Percentiles rank a stretch among this genome's conserved stretches.
Conservation (phyloP, 2,329 filamentous ascomycete species). For the Domatiomyces globalis region DNA sequence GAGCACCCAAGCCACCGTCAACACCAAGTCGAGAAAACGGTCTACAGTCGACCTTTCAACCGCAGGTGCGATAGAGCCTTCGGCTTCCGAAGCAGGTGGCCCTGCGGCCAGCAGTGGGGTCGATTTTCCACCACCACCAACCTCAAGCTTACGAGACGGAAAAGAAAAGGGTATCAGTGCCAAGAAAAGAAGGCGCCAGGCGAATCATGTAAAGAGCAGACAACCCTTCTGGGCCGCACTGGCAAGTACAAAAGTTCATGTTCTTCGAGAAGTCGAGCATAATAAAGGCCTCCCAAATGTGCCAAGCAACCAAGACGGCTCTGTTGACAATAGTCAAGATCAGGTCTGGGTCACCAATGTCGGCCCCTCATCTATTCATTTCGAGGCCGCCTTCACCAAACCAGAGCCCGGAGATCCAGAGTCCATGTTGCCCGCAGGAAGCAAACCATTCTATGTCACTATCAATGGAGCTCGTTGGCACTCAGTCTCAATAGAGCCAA, state of each 20-base stretch:
- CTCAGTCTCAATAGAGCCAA: conserved; percentile 41
- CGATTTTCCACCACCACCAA: conserved; percentile 36
- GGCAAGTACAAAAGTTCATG: conserved; percentile 90
- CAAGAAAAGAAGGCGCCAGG: conserved; percentile 82
- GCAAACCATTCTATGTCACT: conserved; percentile 49
- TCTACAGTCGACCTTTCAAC: conserved; percentile 29
- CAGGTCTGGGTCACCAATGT: conserved; percentile 35
- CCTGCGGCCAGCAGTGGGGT: conserved; percentile 26
- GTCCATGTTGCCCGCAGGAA: conserved; percentile 19
- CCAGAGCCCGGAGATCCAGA: conserved; percentile 16
- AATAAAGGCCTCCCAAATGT: conserved; percentile 36
- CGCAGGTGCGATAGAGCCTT: conserved; percentile 29
- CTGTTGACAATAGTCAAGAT: conserved; percentile 25
- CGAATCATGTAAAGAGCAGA: conserved; percentile 74
- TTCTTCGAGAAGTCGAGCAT: conserved; percentile 80
- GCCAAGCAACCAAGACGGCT: conserved; percentile 9
- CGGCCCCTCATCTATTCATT: conserved; percentile 33
- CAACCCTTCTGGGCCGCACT: conserved; percentile 91
- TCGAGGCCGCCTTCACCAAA: conserved; percentile 27
- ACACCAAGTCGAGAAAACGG: conserved; percentile 29
- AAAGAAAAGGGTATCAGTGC: conserved; percentile 46
- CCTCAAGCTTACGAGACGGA: conserved; percentile 38
- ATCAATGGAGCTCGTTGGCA: conserved; percentile 54
- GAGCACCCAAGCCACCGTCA: conserved; percentile 29
- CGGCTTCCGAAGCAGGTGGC: conserved; percentile 31